Base-by-base conservation (phyloP, 2,329 filamentous ascomycete species). In the Epichloe scottii region DNA sequence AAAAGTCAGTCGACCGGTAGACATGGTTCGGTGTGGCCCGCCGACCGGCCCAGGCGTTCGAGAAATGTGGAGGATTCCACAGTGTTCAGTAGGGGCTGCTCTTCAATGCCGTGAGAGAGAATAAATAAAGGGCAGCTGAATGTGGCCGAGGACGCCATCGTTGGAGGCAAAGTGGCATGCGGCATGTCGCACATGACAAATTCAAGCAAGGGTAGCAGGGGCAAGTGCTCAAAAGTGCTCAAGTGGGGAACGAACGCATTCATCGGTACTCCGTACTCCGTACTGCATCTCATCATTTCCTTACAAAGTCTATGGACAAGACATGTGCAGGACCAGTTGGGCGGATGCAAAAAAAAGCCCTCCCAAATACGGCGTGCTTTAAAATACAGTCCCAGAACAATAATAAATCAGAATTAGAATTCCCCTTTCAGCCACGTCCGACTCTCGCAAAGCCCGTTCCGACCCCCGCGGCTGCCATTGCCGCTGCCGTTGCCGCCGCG, bases 1-100 rank as follows among this genome's bases (percentile, higher is more conserved):
- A 60, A 87, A 87, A 15, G 79, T 78, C 53, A 87, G 71, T 60
- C 83, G 75, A 54, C 72, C 70, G 23, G 77, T 73, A 35, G 48
- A 37, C 48, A 50, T 42, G 38, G 34, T 48, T 34, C 10, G 21
- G 46, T 21, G 39, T 19, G 17, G 39, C 39, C 39, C 10, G 19
- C 39, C 39, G 10, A 19, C n/a, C n/a, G 39, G 17, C 19, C 39
- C 39, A 21, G 39, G 39, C 10, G 39, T 23, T 38, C 14, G 35
- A 38, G 14, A 38, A 38, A 15, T n/a, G 5, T 3, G n/a, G n/a
- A 38, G 26, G 26, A 11, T 38, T 15, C 4, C 35, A 15, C 35
- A 38, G 35, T n/a, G 35, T n/a, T n/a, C n/a, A 14, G n/a, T 3
- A 38, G 14, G 14, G 7, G 35, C 7, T 14, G 14, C n/a, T 38